These are phyloP conservation scores for Cicer chorassanicum DNA, from an alignment of 306 rosid genomes.

Conservation along the genomic window DNA sequence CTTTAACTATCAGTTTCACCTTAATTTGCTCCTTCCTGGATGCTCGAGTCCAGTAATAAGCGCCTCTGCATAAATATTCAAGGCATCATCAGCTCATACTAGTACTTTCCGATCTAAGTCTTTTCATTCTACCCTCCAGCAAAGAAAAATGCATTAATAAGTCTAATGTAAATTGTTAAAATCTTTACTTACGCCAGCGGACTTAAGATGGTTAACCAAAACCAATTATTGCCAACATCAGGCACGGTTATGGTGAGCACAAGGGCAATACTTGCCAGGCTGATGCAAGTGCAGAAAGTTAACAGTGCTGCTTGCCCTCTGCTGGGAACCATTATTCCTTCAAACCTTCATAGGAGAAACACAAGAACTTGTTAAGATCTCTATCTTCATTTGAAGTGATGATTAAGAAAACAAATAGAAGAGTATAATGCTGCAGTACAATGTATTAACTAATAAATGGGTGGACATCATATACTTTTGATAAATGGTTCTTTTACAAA, in stretches of 20 bases:
- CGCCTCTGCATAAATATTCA: conserved; percentile 61
- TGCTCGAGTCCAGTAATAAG: conserved; percentile 79
- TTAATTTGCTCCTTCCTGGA: conserved; percentile 83
- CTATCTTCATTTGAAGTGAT: conserved; percentile 11
- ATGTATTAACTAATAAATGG: neutral
- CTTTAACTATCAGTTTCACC: conserved; percentile 69
- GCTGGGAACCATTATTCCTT: conserved; percentile 88
- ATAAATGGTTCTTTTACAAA: neutral
- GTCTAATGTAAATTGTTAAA: neutral
- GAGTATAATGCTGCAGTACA: neutral
- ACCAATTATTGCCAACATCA: conserved; percentile 90
- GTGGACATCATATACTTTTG: neutral
- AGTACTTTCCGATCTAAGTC: neutral
- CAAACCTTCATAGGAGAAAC: conserved; percentile 65
- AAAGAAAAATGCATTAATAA: neutral
- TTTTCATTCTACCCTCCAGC: neutral
- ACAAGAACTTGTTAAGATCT: conserved; percentile 4
- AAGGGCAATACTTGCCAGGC: conserved; percentile 86
- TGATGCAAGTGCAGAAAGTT: conserved; percentile 91
- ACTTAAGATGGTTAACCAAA: conserved; percentile 75
- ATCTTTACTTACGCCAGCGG: conserved; percentile 79
- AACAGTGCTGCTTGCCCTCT: conserved; percentile 84
- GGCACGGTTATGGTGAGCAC: conserved; percentile 89
- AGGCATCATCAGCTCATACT: conserved; percentile 3
- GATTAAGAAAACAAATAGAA: neutral